Conservation (phyloP, 768 basidiomycete species). For the Suillus plorans region DNA sequence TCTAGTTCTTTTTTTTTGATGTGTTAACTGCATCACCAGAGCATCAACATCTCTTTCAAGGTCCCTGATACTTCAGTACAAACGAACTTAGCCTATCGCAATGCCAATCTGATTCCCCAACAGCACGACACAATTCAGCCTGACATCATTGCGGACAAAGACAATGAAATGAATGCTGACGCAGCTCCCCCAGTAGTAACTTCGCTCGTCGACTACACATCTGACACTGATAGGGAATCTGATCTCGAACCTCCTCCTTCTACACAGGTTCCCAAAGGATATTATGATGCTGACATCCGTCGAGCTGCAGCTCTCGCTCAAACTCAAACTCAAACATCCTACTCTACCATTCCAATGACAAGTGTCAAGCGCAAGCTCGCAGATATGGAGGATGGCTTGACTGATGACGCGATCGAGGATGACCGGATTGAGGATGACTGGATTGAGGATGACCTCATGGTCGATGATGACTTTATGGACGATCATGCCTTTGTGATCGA, state of each 20-base stretch:
- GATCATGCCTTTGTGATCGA: neutral
- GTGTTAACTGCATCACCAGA: neutral
- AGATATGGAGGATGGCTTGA: neutral
- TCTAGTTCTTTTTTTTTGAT: neutral
- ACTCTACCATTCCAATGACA: neutral
- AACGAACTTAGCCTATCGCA: neutral
- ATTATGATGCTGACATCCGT: neutral
- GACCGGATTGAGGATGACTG: too few species aligned
- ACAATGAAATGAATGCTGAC: neutral
- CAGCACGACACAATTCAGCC: neutral
- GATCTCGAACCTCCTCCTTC: neutral
- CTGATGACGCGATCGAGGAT: neutral
- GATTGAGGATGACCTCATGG: too few species aligned
- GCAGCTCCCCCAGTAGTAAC: neutral
- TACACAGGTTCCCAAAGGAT: neutral
- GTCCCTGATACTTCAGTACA: neutral
- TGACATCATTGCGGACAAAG: neutral
- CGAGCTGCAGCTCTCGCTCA: neutral
- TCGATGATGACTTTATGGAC: neutral
- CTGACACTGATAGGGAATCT: neutral
- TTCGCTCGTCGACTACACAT: neutral
- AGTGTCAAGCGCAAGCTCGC: too few species aligned
- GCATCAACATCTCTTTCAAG: neutral
- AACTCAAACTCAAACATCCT: neutral
- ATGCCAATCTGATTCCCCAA: neutral